These are phyloP conservation scores for Coemansia sp. DNA, from an alignment of 192 early-diverging fungal species.

Conservation along the genomic window DNA sequence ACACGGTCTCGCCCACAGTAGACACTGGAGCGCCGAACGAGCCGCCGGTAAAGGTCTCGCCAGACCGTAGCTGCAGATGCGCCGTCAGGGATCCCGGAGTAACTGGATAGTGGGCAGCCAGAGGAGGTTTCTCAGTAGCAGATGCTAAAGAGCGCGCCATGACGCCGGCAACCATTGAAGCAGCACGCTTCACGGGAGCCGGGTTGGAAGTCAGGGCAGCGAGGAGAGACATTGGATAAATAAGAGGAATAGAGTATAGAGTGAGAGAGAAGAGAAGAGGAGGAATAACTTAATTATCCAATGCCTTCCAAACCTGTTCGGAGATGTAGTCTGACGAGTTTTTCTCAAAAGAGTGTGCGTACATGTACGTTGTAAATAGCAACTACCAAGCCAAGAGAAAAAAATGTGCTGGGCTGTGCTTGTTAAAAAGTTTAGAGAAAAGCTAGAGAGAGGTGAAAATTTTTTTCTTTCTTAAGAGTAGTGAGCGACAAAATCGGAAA, in stretches of 20 bases:
- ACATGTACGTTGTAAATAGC: conserved; percentile 58
- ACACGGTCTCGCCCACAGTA: conserved; percentile 89
- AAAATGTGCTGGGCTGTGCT: not conserved
- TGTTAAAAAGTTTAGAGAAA: not conserved
- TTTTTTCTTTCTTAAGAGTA: not conserved
- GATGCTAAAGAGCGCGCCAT: conserved; percentile 54
- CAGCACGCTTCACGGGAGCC: conserved; percentile 2
- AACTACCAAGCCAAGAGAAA: not conserved
- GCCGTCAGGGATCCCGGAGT: conserved; percentile 63
- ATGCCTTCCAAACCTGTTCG: conserved; percentile 69
- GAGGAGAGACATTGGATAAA: conserved; percentile 35
- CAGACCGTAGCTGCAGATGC: conserved; percentile 76
- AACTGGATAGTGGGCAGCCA: conserved; percentile 56
- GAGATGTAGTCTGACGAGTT: conserved; percentile 89
- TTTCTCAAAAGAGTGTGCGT: conserved; percentile 83
- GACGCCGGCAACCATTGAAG: not conserved
- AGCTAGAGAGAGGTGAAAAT: conserved; percentile 2
- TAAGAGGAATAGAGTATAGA: conserved; percentile 7
- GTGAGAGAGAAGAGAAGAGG: conserved; percentile 14
- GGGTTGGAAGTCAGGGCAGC: conserved; percentile 20
- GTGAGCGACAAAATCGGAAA: conserved; percentile 8
- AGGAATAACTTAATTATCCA: conserved; percentile 33
- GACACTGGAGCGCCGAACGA: conserved; percentile 83
- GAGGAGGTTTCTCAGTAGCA: conserved; percentile 21
- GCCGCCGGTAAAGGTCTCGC: conserved; percentile 80